Evolutionary conservation across 164 flowering plant genomes (phyloP), one percentile per base, ranked within the genome.

Genomic region (Saururus chinensis): DNA sequence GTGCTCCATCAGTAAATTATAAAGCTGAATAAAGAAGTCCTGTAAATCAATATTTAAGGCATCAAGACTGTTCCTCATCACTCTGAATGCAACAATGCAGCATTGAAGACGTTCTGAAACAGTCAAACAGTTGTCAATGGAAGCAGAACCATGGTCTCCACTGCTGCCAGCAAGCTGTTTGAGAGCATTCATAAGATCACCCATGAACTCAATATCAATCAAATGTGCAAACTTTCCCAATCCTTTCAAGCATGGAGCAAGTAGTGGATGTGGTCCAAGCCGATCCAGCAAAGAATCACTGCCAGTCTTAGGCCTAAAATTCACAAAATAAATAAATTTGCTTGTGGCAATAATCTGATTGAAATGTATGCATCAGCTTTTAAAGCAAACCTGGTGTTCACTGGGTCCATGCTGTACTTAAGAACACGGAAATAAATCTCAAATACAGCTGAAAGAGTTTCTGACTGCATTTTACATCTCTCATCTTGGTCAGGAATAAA

Each of bases 41-140:
- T 93, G 90, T 51, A 93, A 67, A 76, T 93, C 99, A 40, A 93
- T 83, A 69, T 90, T 93, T 68, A 93, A 70, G 45, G 97, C 97
- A 70, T 90, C 96, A 37, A 93, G 89, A 67, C 81, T 93, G 70
- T 60, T 90, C 81, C 77, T 88, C 99, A 93, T 90, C 57, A 93
- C 87, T 76, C 79, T 93, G 72, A 88, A 93, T 17, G 99, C 97
- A 58, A 93, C 84, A 62, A 93, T 84, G 80, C 99, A 93, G 75
- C 99, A 93, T 20, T 77, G 80, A 7, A 93, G 83, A 35, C 97
- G 86, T 73, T 93, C 99, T 40, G 95, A 76, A 42, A 93, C 84
- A 25, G 87, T 81, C 75, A 89, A 75, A 57, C 16, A 19, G 24
- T 70, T 79, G 64, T 74, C 80, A 21, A 73, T 52, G 25, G 79